Evolutionary conservation across 2,329 filamentous ascomycete genomes (phyloP), one percentile per base, ranked within the genome.

Genomic region (Nannizzia gypsea): DNA sequence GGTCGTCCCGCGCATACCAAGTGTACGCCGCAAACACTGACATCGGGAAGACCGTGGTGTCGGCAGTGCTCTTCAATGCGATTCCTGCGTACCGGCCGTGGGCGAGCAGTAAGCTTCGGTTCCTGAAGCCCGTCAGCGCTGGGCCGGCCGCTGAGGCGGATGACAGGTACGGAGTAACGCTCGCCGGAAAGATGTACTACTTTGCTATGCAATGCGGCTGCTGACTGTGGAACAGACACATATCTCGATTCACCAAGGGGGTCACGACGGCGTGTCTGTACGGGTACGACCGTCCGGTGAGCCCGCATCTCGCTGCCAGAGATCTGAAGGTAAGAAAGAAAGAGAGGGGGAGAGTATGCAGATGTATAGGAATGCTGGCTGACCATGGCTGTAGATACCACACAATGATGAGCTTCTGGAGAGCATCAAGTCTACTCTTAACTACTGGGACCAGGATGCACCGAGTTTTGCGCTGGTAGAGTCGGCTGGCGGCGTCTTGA

Each of bases 11-110:
- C 62, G 78, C 83, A 11, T 82, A 88, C 66, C 89, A 93, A 72
- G 77, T 95, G 40, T 95, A 88, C 67, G 89, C 89, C 28, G 87
- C 89, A 54, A 93, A 92, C 67, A 93, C 89, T 0, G 83, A 88
- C 64, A 88, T 93, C 26, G 89, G 89, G 64, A 95, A 95, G 77
- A 95, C 89, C 0, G 82, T 95, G 34, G 81, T 90, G 61, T 86
- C 87, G 1, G 90, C 88, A 0, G 73, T 90, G 11, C 76, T 95
- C 2, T 87, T 83, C 70, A 84, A 82, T 63, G 81, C 85, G 6
- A 79, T 84, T 3, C 75, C 73, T 40, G 76, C 73, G 26, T 73
- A 74, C 42, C 76, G 77, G 64, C 70, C 66, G n/a, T 59, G 57
- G 15, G 28, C 31, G 28, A 68, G 67, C 5, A 61, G 71, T 6